A percentile compares a stretch with the other conserved stretches of the same genome.
Conservation (phyloP, 257 asterid genomes). For the Apocynum venetum region DNA sequence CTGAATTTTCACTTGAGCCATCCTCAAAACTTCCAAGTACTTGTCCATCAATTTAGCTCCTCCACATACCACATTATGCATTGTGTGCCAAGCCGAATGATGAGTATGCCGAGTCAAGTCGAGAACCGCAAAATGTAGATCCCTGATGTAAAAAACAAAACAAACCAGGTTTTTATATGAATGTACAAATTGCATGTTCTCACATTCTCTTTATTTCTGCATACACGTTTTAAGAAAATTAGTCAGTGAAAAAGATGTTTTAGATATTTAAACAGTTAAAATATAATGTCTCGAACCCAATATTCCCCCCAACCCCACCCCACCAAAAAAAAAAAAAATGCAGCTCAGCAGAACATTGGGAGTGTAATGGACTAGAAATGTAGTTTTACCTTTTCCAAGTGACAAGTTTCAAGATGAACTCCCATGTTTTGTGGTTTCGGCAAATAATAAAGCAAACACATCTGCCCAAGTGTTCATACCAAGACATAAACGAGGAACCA, state of each 20-base stretch:
- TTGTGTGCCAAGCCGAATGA: constrained; percentile 84
- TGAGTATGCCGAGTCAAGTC: constrained; percentile 75
- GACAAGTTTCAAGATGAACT: constrained; percentile 46
- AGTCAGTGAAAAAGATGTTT: no score
- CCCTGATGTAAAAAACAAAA: constrained; percentile 25
- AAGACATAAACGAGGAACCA: constrained; percentile 79
- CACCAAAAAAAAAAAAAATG: no score
- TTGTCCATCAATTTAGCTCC: constrained; percentile 61
- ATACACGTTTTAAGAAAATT: no score
- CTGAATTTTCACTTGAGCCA: constrained; percentile 35
- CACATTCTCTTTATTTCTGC: no score
- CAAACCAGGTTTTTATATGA: no score
- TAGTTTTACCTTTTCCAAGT: constrained; percentile 42
- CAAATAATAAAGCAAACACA: constrained; percentile 62
- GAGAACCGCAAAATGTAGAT: constrained; percentile 32
- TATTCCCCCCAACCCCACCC: no score
- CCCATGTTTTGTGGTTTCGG: constrained; percentile 68
- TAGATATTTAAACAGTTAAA: no score
- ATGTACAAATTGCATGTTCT: no score
- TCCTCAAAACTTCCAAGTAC: constrained; percentile 47
- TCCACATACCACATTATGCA: constrained; percentile 77
- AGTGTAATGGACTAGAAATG: background rate
- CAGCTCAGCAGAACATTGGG: no score
- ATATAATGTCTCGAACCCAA: no score
- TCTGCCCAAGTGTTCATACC: constrained; percentile 93